phyloP scores from a whole-genome alignment of 139 green algal species.

The Nannochloris sp. region DNA sequence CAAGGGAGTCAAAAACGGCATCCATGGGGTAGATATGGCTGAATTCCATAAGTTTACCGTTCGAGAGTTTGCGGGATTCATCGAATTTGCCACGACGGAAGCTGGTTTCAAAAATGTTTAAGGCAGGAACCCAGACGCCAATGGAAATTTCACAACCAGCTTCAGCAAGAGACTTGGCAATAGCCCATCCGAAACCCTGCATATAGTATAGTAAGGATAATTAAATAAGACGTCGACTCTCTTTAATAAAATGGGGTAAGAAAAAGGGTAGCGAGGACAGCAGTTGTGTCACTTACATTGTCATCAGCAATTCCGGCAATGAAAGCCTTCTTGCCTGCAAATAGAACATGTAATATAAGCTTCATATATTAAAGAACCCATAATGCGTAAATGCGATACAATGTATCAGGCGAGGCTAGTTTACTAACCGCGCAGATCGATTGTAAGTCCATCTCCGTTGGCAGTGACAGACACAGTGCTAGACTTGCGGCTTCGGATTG shows the following conservation, averaged over 20 bases:
- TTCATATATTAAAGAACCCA: slow-evolving; percentile 4
- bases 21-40: slow-evolving; percentile 95
- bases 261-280: too few relatives aligned
- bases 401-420: not conserved
- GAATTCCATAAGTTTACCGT: slow-evolving; percentile 93
- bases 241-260: not conserved
- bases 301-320: slow-evolving; percentile 97
- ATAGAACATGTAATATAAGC: not conserved
- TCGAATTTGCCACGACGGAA: slow-evolving; percentile 94
- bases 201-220: not conserved
- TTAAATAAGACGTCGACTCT: not conserved
- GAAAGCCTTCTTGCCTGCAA: slow-evolving; percentile 95
- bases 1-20: slow-evolving; percentile 91
- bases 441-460: slow-evolving; percentile 34
- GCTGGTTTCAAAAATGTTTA: slow-evolving; percentile 95
- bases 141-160: slow-evolving; percentile 93
- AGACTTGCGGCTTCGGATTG: not conserved
- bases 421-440: slow-evolving; percentile 55
- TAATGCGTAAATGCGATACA: not conserved
- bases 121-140: slow-evolving; percentile 95
- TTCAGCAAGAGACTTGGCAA: slow-evolving; percentile 89
- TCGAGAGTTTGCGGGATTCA: slow-evolving; percentile 75
- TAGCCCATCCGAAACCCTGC: slow-evolving; percentile 93
- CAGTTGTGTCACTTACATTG: slow-evolving; percentile 76
- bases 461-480: slow-evolving; percentile 5